Conservation (phyloP, 2,329 filamentous ascomycete genomes). For the Claviceps spartinae region DNA sequence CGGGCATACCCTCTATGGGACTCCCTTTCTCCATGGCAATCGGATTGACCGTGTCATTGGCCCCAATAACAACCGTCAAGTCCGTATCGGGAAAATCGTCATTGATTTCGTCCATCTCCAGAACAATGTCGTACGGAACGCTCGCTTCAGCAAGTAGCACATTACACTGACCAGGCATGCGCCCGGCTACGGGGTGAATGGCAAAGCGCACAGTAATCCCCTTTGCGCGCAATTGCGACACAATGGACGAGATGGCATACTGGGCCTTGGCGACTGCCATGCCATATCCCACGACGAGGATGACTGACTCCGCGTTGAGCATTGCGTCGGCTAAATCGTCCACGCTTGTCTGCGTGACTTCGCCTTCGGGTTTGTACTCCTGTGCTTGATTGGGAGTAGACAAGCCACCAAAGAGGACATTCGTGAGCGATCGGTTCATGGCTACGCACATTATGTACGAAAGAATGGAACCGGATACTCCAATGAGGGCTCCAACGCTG, state of each 20-base stretch:
- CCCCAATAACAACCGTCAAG: conserved; percentile 76
- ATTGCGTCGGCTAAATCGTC: conserved; percentile 71
- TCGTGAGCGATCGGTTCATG: conserved; percentile 84
- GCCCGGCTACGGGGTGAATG: conserved; percentile 78
- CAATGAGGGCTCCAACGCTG: conserved; percentile 74
- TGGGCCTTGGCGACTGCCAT: conserved; percentile 94
- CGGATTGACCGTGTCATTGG: conserved; percentile 86
- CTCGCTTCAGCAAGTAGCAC: conserved; percentile 77
- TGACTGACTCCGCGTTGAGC: conserved; percentile 66
- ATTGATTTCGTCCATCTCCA: conserved; percentile 95
- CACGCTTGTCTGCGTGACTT: conserved; percentile 62
- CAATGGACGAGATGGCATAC: conserved; percentile 78
- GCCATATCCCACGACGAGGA: conserved; percentile 82
- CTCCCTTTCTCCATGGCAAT: conserved; percentile 74
- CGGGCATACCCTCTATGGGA: conserved; percentile 83
- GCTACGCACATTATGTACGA: conserved; percentile 80
- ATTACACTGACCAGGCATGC: conserved; percentile 91
- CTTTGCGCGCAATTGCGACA: conserved; percentile 55
- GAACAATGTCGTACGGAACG: conserved; percentile 81
- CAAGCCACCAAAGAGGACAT: conserved; percentile 70
- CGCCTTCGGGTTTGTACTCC: conserved; percentile 66
- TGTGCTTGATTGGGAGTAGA: conserved; percentile 41
- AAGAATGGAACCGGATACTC: conserved; percentile 76
- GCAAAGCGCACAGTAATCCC: conserved; percentile 76
- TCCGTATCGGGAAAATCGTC: conserved; percentile 81